Base-by-base conservation (phyloP, 352 stramenopile species). In the Phytophthora agathidicida region DNA sequence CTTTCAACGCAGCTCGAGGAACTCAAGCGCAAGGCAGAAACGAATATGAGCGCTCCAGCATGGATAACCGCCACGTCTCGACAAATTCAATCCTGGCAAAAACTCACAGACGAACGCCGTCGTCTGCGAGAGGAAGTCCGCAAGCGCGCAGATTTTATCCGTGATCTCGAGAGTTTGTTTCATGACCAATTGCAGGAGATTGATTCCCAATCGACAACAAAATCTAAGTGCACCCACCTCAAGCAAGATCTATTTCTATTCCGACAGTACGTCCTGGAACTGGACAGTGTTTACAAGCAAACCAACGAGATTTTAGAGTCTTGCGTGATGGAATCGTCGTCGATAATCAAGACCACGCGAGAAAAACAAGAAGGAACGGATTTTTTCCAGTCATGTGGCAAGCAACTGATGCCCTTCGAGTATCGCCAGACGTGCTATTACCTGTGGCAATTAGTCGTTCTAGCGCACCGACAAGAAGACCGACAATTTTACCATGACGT, bases 381-480 rank as follows among this genome's bases (percentile, higher is more conserved):
- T 8, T 61, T 35, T 7, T 61, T 61, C 13, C 26, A 56, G 35
- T 56, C 35, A 4, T 42, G 17, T 14, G 35, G 33, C 23, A 49
- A 20, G 9, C 27, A 50, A 22, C 16, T 63, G 7, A 45, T 50
- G 35, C 44, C 54, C 1, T 57, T 63, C 24, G 44, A 43, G 4
- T 63, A 45, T 32, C 10, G 17, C 19, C 54, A 63, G 22, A 63
- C 44, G 3, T 50, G 44, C 26, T n/a, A 55, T 6, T 50, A 36
- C 13, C 44, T 63, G 5, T 63, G 54, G 54, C 36, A 22, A 5
- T 48, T 63, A 23, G n/a, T 43, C 5, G 9, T 35, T 32, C 38
- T 63, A 14, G 35, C 35, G 4, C 32, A 61, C 39, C 52, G 52
- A 22, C 41, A 54, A 20, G 24, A 61, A 32, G 41, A 42, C 10